Conservation (phyloP, 2,329 filamentous ascomycete species). For the Ambrosiella beaveri region DNA sequence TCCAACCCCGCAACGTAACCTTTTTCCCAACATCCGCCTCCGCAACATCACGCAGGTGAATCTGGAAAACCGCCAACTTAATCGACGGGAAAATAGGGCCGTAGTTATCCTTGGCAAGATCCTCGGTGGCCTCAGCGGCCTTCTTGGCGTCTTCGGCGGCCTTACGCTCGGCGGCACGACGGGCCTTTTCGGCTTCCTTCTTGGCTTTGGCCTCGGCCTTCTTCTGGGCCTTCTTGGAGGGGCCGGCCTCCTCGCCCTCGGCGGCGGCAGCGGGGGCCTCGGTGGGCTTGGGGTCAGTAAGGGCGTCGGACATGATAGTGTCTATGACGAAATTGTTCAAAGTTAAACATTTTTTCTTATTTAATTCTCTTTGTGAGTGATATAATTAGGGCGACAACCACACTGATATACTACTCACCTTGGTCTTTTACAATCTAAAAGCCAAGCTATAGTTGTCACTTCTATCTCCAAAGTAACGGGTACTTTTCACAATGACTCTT, state of each 20-base stretch:
- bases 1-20: slow-evolving; percentile 60
- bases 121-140: slow-evolving; percentile 47
- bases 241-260: slow-evolving; percentile 17
- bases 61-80: slow-evolving; percentile 36
- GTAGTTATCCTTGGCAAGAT: slow-evolving; percentile 62
- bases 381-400: neutral
- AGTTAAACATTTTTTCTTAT: neutral
- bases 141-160: slow-evolving; percentile 52
- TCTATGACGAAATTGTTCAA: neutral
- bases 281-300: slow-evolving; percentile 16
- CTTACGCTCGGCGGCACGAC: slow-evolving; percentile 55
- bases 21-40: slow-evolving; percentile 51
- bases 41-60: slow-evolving; percentile 45
- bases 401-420: neutral
- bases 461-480: neutral
- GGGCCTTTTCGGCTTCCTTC: slow-evolving; percentile 68
- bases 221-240: slow-evolving; percentile 67
- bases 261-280: slow-evolving; percentile 7
- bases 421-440: neutral
- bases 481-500: neutral
- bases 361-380: neutral
- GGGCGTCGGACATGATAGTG: slow-evolving; percentile 20
- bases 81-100: slow-evolving; percentile 48
- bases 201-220: slow-evolving; percentile 75
- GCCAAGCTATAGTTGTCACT: neutral